Conservation (phyloP, 129 eudicot genomes). For the Glebionis coronaria region DNA sequence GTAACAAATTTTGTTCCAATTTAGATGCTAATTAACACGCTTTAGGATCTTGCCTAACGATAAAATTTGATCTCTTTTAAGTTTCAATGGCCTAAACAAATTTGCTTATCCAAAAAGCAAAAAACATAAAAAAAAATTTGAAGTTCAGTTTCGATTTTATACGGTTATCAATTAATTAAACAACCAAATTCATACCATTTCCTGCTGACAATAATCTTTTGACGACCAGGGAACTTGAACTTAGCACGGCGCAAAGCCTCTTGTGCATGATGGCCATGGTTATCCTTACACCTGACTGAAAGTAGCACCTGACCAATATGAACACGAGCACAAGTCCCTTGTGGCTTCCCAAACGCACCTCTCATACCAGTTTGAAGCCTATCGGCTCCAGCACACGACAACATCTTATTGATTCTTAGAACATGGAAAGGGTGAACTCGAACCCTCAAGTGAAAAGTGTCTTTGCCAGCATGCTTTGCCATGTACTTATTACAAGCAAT, state of each 20-base stretch:
- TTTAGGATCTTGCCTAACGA: no score
- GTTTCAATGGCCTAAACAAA: no score
- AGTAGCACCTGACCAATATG: constrained; percentile 52
- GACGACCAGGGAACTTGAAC: constrained; percentile 60
- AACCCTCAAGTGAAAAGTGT: constrained; percentile 51
- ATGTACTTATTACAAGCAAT: constrained; percentile 63
- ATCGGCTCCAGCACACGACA: constrained; percentile 67
- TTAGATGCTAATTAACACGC: no score
- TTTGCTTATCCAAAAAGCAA: no score
- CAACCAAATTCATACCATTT: constrained; percentile 30
- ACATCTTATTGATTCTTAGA: constrained; percentile 52
- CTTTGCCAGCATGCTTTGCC: constrained; percentile 56
- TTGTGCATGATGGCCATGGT: constrained; percentile 45
- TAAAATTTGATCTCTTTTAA: no score
- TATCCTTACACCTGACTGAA: constrained; percentile 55
- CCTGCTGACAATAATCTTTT: constrained; percentile 57
- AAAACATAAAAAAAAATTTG: no score
- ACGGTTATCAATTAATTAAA: neutral
- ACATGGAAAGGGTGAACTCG: constrained; percentile 66
- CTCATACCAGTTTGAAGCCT: constrained; percentile 66
- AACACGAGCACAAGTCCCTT: constrained; percentile 55
- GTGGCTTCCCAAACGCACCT: constrained; percentile 63
- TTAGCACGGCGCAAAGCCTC: constrained; percentile 65
- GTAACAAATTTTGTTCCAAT: no score
- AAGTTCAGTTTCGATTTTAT: no score